Percentiles rank a stretch among this genome's conserved stretches.
phyloP scores from a whole-genome alignment of 495 filamentous ascomycete species.

The Bryoglossum gracile region DNA sequence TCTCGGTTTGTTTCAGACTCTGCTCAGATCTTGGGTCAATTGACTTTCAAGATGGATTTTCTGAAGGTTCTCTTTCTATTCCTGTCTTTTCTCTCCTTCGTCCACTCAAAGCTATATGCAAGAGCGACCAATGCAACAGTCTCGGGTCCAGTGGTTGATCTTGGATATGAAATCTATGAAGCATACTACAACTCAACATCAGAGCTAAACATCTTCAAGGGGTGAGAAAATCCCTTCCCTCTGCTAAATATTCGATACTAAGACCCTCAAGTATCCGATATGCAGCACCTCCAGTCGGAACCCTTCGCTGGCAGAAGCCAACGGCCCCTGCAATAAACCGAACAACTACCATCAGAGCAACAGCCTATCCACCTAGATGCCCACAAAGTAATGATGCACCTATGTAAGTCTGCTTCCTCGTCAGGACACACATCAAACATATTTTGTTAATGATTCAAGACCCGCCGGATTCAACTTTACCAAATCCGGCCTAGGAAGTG shows the following conservation, averaged over 20 bases:
- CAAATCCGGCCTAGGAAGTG: constrained; percentile 25
- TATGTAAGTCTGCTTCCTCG: not conserved
- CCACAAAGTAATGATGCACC: not conserved
- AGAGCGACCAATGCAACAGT: not conserved
- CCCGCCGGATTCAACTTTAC: not conserved
- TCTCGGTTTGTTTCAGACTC: too few species aligned
- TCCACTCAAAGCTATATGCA: not conserved
- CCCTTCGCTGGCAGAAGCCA: constrained; percentile 44
- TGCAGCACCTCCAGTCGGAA: constrained; percentile 46
- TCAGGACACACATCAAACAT: not conserved
- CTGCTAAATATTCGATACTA: not conserved
- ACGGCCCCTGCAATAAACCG: constrained; percentile 10
- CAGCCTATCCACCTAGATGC: not conserved
- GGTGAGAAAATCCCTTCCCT: constrained; percentile 1
- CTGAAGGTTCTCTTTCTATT: too few species aligned
- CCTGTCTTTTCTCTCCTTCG: not conserved
- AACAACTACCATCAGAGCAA: not conserved
- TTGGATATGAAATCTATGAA: constrained; percentile 9
- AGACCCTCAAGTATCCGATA: constrained; percentile 56
- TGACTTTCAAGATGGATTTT: too few species aligned
- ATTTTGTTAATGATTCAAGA: not conserved
- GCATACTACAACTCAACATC: constrained; percentile 2
- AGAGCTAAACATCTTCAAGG: constrained; percentile 4
- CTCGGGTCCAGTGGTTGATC: constrained; percentile 1
- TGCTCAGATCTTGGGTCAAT: too few species aligned